Conservation (phyloP, 1,139 yeast genomes). For the Yamadazyma jaroonii region DNA sequence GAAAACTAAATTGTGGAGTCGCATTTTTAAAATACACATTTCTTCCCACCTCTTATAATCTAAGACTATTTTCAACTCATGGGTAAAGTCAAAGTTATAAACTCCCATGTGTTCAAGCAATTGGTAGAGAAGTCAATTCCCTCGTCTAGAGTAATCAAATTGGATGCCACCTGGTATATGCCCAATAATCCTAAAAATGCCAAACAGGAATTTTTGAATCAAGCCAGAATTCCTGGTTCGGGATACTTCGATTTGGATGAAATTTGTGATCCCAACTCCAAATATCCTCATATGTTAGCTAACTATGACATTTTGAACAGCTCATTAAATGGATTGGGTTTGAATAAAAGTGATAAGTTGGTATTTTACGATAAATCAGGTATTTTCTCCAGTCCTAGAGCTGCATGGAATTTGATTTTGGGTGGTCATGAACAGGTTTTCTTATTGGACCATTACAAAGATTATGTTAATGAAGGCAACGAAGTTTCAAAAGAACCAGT, state of each 20-base stretch:
- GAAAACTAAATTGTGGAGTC: too few species aligned
- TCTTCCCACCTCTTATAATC: too few species aligned
- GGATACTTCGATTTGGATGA: slow-evolving; percentile 80
- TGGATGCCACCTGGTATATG: slow-evolving; percentile 93
- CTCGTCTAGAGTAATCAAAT: slow-evolving; percentile 50
- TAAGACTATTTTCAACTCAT: too few species aligned
- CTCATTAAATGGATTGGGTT: slow-evolving; percentile 49
- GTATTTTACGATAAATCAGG: slow-evolving; percentile 88
- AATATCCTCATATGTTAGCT: slow-evolving; percentile 92
- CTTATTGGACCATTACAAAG: slow-evolving; percentile 59
- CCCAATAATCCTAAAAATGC: slow-evolving; percentile 70
- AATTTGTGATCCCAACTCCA: slow-evolving; percentile 53
- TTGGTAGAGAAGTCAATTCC: slow-evolving; percentile 12
- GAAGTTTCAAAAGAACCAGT: slow-evolving; percentile 17
- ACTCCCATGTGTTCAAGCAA: slow-evolving; percentile 8
- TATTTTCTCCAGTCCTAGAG: slow-evolving; percentile 84
- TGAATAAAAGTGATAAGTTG: slow-evolving; percentile 50
- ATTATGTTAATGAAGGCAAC: slow-evolving; percentile 34
- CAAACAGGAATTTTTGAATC: slow-evolving; percentile 50
- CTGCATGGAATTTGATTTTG: slow-evolving; percentile 81
- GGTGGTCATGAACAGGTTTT: slow-evolving; percentile 72
- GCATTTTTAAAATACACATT: too few species aligned
- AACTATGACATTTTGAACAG: slow-evolving; percentile 49
- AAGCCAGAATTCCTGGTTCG: slow-evolving; percentile 62
- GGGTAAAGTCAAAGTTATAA: slow-evolving; percentile 11